These are phyloP conservation scores for Irineochytrium annulatum DNA, from an alignment of 192 early-diverging fungal species.

Conservation along the genomic window DNA sequence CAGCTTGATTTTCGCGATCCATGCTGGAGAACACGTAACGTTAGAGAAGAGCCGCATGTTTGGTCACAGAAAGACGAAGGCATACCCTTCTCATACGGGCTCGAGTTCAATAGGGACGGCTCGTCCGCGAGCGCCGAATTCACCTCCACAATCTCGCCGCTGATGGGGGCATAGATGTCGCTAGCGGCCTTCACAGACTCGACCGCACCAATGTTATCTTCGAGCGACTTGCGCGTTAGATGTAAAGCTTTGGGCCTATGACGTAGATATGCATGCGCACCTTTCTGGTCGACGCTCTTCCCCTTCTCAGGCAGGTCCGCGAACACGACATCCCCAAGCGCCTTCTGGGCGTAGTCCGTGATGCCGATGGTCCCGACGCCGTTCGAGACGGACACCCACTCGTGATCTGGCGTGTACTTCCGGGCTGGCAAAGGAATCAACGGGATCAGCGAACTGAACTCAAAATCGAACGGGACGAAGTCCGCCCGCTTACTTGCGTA, in stretches of 20 bases:
- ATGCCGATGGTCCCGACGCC: slow-evolving; percentile 84
- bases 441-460: neutral
- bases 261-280: slow-evolving; percentile 29
- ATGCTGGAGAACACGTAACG: slow-evolving; percentile 56
- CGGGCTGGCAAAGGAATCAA: no score
- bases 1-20: slow-evolving; percentile 91
- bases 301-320: slow-evolving; percentile 80
- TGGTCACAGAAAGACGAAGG: neutral
- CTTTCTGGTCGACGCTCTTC: slow-evolving; percentile 52
- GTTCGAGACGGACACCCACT: slow-evolving; percentile 77
- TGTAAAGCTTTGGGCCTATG: neutral
- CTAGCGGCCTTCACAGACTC: slow-evolving; percentile 94
- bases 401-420: slow-evolving; percentile 83
- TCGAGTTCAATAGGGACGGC: slow-evolving; percentile 75
- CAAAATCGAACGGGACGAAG: neutral
- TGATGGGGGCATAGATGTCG: slow-evolving; percentile 85
- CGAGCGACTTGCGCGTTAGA: neutral
- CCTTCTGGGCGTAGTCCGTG: slow-evolving; percentile 84
- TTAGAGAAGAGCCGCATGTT: neutral
- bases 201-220: slow-evolving; percentile 72
- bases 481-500: slow-evolving; percentile 12
- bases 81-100: slow-evolving; percentile 69
- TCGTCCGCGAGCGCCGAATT: slow-evolving; percentile 64
- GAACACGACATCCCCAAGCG: slow-evolving; percentile 93
- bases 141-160: slow-evolving; percentile 75